Conservation (phyloP, 1,139 yeast species). For the Saccharomycopsis hybrid region DNA sequence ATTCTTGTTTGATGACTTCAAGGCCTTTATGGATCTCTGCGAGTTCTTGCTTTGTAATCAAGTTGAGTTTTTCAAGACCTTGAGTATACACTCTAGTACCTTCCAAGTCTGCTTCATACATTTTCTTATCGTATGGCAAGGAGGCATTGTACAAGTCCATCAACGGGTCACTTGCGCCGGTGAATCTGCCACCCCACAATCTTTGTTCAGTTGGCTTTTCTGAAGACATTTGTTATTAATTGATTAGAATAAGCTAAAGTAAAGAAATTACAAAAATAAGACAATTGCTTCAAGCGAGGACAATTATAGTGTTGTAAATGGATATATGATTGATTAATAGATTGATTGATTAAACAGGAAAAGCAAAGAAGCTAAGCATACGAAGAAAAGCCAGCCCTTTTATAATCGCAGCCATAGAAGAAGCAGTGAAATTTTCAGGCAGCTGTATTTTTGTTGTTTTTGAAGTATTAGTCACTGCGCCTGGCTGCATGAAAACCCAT, state of each 20-base stretch:
- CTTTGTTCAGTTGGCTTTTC: constrained; percentile 48
- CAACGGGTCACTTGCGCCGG: constrained; percentile 93
- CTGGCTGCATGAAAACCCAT: too few species aligned
- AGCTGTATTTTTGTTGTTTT: too few species aligned
- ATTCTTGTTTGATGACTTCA: constrained; percentile 62
- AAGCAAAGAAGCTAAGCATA: too few species aligned
- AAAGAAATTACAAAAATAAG: background rate
- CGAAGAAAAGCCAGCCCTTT: too few species aligned
- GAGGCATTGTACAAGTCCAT: constrained; percentile 98
- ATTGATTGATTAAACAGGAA: too few species aligned
- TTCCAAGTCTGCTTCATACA: constrained; percentile 90
- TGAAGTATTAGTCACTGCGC: too few species aligned
- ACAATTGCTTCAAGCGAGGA: background rate
- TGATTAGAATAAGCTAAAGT: constrained; percentile 14
- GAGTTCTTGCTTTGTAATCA: constrained; percentile 67
- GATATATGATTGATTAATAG: too few species aligned
- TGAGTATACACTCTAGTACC: constrained; percentile 91
- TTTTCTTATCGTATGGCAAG: constrained; percentile 86
- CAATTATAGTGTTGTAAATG: background rate
- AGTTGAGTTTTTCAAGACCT: constrained; percentile 74
- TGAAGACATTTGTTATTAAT: constrained; percentile 24
- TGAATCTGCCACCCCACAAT: constrained; percentile 98
- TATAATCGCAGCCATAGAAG: too few species aligned
- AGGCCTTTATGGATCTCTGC: constrained; percentile 77
- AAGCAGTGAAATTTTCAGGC: too few species aligned